Base-by-base conservation (phyloP, 257 asterid genomes). In the Lithospermum erythrorhizon region DNA sequence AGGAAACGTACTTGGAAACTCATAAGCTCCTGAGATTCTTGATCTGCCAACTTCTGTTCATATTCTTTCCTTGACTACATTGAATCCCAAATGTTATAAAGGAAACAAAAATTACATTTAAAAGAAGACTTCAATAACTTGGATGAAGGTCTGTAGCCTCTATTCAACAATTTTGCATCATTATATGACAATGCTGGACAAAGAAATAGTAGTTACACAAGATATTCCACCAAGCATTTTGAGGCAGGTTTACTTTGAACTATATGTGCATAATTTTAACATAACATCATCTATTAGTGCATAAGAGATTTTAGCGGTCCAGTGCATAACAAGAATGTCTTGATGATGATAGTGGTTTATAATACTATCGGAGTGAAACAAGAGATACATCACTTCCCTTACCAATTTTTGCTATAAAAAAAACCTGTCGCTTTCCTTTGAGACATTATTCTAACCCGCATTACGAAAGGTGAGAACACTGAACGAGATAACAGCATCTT, bases 1-100 rank as follows among this genome's bases (percentile, higher is more conserved):
- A n/a, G 61, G 67, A 63, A 59, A 66, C 56, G 59, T 68, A 90
- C 97, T 87, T 88, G 96, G 75, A 91, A 91, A 75, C 80, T 74
- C 57, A 68, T 87, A 69, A 88, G 87, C 74, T 84, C 78, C 62
- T 68, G 69, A 63, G 78, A 88, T 77, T 91, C 98, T 75, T 88
- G 95, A 66, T 82, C 90, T 51, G 93, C 96, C 63, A 86, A 53
- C 69, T 91, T 86, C 21, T 71, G 86, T 75, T 91, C 98, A 61
- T 79, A 74, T 58, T 88, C 95, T 72, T 73, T 83, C 85, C 65
- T 88, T 15, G 95, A 82, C 98, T 90, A 53, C 66, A 68, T 68
- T 55, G 72, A 68, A 20, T 65, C 55, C 68, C 68, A 70, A 67
- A 70, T 55, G 68, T 57, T 68, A 41, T 11, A 14, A 8, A 41